A percentile compares a stretch with the other conserved stretches of the same genome.
phyloP scores from a whole-genome alignment of 2,329 filamentous ascomycete species.

The Fusarium veterinarium region DNA sequence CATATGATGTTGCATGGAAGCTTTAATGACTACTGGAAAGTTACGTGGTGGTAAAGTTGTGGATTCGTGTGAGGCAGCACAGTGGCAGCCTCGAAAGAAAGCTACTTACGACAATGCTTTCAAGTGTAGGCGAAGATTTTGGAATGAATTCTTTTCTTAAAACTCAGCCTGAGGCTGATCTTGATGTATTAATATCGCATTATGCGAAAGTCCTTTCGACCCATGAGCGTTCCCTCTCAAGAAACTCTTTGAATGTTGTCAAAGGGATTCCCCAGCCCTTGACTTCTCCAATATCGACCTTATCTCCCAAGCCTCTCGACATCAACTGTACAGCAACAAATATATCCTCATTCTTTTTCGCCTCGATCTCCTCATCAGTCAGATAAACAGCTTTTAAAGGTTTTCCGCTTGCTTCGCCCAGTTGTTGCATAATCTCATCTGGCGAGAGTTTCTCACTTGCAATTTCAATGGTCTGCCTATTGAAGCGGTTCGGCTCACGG shows the following conservation, averaged over 20 bases:
- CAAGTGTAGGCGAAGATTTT: background rate
- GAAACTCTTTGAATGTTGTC: background rate
- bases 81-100: background rate
- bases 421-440: background rate
- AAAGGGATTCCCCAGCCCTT: background rate
- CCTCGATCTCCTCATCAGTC: background rate
- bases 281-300: background rate
- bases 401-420: background rate
- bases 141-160: background rate
- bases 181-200: rapidly evolving
- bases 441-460: background rate
- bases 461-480: background rate
- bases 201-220: background rate
- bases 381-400: background rate
- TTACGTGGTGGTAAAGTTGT: background rate
- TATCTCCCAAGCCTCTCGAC: background rate
- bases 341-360: background rate
- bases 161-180: too few species aligned
- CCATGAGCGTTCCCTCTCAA: background rate
- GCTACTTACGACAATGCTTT: background rate
- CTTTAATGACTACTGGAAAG: background rate
- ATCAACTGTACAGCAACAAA: constrained; percentile 3
- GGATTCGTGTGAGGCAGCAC: background rate
- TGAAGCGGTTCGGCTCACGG: background rate
- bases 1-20: background rate